Base-by-base conservation (phyloP, 106 monocot genomes). In the Allium fistulosum region DNA sequence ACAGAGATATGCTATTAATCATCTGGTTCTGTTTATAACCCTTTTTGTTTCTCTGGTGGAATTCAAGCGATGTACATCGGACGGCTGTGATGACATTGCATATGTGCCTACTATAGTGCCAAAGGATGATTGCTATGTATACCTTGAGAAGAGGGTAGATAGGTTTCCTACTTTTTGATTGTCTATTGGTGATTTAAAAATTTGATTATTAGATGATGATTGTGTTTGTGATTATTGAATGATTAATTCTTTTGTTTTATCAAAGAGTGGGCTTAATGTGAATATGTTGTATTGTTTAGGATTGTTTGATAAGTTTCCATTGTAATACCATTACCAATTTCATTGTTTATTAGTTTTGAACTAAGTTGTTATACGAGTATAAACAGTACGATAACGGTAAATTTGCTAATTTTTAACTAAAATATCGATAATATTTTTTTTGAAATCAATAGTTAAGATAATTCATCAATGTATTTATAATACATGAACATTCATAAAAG, bases 81-180 rank as follows among this genome's bases (percentile, higher is more conserved):
- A 73, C 57, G 86, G 84, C 37, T 86, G 92, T 61, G 96, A 97
- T 72, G 96, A 92, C 12, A 84, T 89, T 53, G 70, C 69, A 0
- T 97, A 97, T 63, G 82, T 84, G 9, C 96, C 91, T 4, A 97
- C 96, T 16, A 97, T 97, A 57, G 84, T 72, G 9, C 96, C 96
- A 27, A 82, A 79, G 74, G 96, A 97, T 70, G 92, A 82, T 15
- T 97, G 96, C 82, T 57, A 49, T 2, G 80, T 96, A 9, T 84
- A 75, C 77, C 74, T 96, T 45, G 58, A 75, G 22, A 71, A 63
- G 22, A 79, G 86, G 8, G 84, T 72, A 47, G 12, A 59, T 13
- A 37, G 47, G 2, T 80, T 84, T 67, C 83, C 82, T 9, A 45
- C 72, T 0, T 70, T 58, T 48, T 70, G 37, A 37, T 37, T 37